Base-by-base conservation (phyloP, 2,329 filamentous ascomycete species). In the Alternaria gaisen region DNA sequence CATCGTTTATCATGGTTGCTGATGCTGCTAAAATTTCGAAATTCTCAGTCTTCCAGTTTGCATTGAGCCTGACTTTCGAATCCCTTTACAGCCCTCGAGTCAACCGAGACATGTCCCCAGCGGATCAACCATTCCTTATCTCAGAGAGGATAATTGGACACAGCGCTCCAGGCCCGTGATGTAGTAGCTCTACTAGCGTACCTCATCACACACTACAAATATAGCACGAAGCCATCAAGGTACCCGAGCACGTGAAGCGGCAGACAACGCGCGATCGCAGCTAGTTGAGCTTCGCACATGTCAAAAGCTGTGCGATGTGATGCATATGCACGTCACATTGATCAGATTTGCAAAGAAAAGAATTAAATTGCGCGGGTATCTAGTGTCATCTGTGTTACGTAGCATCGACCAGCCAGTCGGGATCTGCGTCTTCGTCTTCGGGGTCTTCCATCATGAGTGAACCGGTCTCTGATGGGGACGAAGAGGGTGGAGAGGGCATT, bases 361-460 rank as follows among this genome's bases (percentile, higher is more conserved):
- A 12, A 24, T 50, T 6, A 6, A 2, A 50, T 50, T 50, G 5
- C 8, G 11, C 42, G 5, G 14, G 5, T 26, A 51, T 56, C 10
- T 50, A 38, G 32, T 16, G 32, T 6, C 14, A 6, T 36, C 32
- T 36, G 5, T 10, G 34, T 20, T 41, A 61, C 1, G 58, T 61
- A 32, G 42, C 73, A 52, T 77, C 74, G 2, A 77, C 69, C 43
- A 90, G 73, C 87, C 87, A 90, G 43, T 89, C 87, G 3, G 87
- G 87, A 64, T 89, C 87, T 3, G 86, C 86, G 71, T 89, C 87
- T 51, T 88, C 86, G 66, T 90, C 87, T 32, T 89, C 87, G 0
- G 87, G 87, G 67, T 90, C 87, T 67, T 89, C 84, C 1, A 87
- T 86, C 8, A 86, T 75, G 47, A 88, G 71, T 5, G 85, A 88